phyloP scores from a whole-genome alignment of 148 eudicot genomes.

The Rhododendron ferrugineum region DNA sequence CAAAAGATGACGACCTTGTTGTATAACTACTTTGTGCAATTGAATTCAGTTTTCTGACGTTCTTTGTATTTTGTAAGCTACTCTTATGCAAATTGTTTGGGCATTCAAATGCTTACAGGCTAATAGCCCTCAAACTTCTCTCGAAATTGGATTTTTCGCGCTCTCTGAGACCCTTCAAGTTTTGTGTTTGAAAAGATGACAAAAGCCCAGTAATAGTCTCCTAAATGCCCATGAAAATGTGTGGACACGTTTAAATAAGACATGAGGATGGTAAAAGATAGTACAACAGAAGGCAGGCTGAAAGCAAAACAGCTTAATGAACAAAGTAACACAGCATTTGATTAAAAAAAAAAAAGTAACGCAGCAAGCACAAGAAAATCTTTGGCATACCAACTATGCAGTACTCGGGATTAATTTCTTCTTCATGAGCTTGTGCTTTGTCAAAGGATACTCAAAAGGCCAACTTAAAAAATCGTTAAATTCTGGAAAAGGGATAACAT shows the following conservation, averaged over 20 bases:
- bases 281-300: background rate
- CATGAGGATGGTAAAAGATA: background rate
- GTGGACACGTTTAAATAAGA: background rate
- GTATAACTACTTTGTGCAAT: conserved; percentile 13
- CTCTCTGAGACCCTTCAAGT: background rate
- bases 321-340: background rate
- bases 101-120: background rate
- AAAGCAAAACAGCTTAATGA: background rate
- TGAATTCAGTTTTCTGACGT: background rate
- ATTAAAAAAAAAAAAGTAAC: no score
- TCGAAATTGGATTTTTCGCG: background rate
- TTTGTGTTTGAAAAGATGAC: background rate
- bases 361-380: background rate
- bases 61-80: background rate
- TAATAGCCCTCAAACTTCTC: background rate
- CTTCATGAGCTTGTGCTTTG: background rate
- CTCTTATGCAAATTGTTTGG: background rate
- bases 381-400: background rate
- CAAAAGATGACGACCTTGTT: conserved; percentile 14
- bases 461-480: background rate
- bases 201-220: background rate
- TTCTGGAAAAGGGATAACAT: background rate
- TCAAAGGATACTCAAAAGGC: background rate
- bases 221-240: background rate
- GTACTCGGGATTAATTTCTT: background rate